These are phyloP conservation scores for Hemerocallis citrina DNA, from an alignment of 106 monocot species.

Conservation along the genomic window DNA sequence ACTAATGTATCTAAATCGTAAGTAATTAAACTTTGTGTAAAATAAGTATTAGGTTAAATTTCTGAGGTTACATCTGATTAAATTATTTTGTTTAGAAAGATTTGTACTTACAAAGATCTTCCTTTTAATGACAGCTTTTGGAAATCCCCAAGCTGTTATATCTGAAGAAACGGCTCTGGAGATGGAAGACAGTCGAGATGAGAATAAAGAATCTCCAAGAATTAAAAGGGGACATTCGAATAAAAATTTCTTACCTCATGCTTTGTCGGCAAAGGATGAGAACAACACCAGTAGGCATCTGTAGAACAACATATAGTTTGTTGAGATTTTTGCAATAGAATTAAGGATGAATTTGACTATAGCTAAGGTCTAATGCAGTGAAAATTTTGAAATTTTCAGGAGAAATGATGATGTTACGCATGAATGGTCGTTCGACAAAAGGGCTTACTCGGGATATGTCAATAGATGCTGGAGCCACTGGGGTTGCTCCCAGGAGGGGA, in stretches of 20 bases:
- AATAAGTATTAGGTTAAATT: not conserved
- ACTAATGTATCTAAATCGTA: conserved; percentile 80
- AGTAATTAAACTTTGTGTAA: conserved; percentile 10
- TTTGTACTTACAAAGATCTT: not conserved
- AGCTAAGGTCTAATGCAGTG: not conserved
- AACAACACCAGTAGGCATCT: conserved; percentile 23
- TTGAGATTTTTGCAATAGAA: not conserved
- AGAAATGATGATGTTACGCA: conserved; percentile 28
- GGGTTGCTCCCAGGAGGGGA: conserved; percentile 44
- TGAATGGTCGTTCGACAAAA: conserved; percentile 13
- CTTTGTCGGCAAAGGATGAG: conserved; percentile 19
- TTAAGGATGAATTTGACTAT: not conserved
- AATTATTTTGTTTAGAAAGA: not conserved
- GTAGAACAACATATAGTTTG: not conserved
- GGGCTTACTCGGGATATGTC: conserved; percentile 23
- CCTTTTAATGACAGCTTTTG: conserved; percentile 32
- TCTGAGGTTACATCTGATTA: not conserved
- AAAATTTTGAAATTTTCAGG: conserved; percentile 17
- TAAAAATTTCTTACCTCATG: conserved; percentile 15
- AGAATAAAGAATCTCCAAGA: conserved; percentile 12
- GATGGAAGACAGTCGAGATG: conserved; percentile 26
- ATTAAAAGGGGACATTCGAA: conserved; percentile 11
- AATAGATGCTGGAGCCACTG: conserved; percentile 17
- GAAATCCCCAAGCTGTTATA: conserved; percentile 51
- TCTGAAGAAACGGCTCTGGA: conserved; percentile 50